Percentiles rank a stretch among this genome's conserved stretches.
Conservation (phyloP, 2,329 filamentous ascomycete species). For the Fusarium caatingaense region DNA sequence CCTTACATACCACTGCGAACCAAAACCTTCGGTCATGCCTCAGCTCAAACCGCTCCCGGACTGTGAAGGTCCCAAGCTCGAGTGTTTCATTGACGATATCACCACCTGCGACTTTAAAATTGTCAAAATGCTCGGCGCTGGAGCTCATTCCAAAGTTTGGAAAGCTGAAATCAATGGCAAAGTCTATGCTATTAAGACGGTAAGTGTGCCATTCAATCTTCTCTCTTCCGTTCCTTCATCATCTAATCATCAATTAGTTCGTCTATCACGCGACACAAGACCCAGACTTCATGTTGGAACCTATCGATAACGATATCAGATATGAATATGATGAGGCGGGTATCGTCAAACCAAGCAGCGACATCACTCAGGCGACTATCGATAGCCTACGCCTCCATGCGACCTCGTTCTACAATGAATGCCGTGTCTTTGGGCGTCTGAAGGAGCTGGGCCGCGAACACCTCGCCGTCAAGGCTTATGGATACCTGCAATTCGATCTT, state of each 20-base stretch:
- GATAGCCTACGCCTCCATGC: background rate
- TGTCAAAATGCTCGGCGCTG: background rate
- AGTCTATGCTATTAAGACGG: background rate
- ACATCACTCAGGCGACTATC: background rate
- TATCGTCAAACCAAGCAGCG: background rate
- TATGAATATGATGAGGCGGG: background rate
- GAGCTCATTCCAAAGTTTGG: background rate
- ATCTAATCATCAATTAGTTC: background rate
- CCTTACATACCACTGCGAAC: background rate
- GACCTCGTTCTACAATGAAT: background rate
- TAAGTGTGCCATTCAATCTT: background rate
- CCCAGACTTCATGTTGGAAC: fast-evolving
- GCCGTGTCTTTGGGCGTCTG: background rate
- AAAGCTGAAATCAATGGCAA: background rate
- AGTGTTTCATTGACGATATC: background rate
- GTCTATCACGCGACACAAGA: background rate
- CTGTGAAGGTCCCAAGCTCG: background rate
- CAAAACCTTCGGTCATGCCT: background rate
- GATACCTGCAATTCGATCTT: background rate
- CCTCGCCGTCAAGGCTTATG: background rate
- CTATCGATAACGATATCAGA: background rate
- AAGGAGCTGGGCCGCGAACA: background rate
- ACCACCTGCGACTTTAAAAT: background rate
- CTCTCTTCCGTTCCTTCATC: background rate
- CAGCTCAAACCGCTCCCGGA: background rate